Conservation (phyloP, 2,329 filamentous ascomycete species). For the Capronia epimyces region DNA sequence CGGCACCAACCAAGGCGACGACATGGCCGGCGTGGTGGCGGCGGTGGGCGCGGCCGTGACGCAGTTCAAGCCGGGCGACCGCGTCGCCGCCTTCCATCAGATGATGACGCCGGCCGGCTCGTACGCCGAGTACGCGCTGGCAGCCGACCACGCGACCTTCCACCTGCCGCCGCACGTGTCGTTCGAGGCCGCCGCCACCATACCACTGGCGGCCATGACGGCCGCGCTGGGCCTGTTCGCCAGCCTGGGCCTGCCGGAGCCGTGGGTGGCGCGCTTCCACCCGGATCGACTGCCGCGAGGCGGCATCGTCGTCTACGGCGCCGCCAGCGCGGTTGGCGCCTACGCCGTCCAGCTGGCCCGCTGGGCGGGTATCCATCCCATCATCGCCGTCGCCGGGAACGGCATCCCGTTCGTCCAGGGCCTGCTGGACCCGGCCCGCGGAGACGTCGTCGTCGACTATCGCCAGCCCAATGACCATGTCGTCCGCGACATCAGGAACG, state of each 20-base stretch:
- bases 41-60: conserved; percentile 48
- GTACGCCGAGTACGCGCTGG: conserved; percentile 54
- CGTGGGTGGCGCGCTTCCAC: conserved; percentile 5
- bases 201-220: conserved; percentile 21
- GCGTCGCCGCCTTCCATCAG: conserved; percentile 47
- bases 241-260: conserved; percentile 15
- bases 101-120: conserved; percentile 48
- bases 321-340: conserved; percentile 52
- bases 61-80: conserved; percentile 52
- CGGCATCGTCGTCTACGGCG: conserved; percentile 51
- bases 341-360: conserved; percentile 55
- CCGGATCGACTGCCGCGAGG: neutral
- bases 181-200: conserved; percentile 44
- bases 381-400: conserved; percentile 55
- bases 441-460: conserved; percentile 58
- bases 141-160: conserved; percentile 51
- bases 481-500: conserved; percentile 45
- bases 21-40: conserved; percentile 49
- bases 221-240: conserved; percentile 16
- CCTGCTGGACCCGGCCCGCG: conserved; percentile 49
- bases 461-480: conserved; percentile 49
- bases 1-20: conserved; percentile 45
- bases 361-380: conserved; percentile 54
- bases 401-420: conserved; percentile 48
- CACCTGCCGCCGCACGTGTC: conserved; percentile 46